Evolutionary conservation across 306 rosid species (phyloP).

Genomic region (Cicer cuneatum): DNA sequence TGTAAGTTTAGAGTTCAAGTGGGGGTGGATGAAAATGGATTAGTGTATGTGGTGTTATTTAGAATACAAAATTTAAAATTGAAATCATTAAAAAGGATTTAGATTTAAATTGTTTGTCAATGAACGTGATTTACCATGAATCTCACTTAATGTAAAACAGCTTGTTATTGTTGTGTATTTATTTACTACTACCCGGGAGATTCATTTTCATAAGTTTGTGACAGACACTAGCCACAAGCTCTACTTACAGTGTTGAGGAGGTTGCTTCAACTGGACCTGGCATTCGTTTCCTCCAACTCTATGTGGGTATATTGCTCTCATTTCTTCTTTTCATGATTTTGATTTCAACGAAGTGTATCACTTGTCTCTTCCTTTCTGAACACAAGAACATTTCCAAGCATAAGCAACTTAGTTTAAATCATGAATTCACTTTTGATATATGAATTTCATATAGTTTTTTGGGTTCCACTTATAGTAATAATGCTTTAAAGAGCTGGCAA

Average conservation of each 20-base stretch:
- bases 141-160: neutral
- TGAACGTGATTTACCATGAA: neutral
- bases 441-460: neutral
- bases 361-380: slow-evolving; percentile 1
- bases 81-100: neutral
- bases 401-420: slow-evolving; percentile 26
- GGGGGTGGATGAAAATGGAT: too few relatives aligned
- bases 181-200: neutral
- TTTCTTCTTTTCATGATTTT: slow-evolving; percentile 17
- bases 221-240: slow-evolving; percentile 92
- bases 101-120: neutral
- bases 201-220: slow-evolving; percentile 34
- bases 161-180: neutral
- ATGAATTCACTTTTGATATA: slow-evolving; percentile 4
- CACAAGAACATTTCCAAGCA: slow-evolving; percentile 4
- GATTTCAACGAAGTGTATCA: slow-evolving; percentile 11
- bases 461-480: neutral
- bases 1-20: too few relatives aligned
- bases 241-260: slow-evolving; percentile 91
- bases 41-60: too few relatives aligned
- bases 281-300: slow-evolving; percentile 91
- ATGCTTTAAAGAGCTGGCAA: slow-evolving; percentile 1
- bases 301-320: slow-evolving; percentile 52
- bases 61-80: neutral
- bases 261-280: slow-evolving; percentile 99